Conservation (phyloP, 1,284 basidiomycete species). For the Boletus nobilissimus region DNA sequence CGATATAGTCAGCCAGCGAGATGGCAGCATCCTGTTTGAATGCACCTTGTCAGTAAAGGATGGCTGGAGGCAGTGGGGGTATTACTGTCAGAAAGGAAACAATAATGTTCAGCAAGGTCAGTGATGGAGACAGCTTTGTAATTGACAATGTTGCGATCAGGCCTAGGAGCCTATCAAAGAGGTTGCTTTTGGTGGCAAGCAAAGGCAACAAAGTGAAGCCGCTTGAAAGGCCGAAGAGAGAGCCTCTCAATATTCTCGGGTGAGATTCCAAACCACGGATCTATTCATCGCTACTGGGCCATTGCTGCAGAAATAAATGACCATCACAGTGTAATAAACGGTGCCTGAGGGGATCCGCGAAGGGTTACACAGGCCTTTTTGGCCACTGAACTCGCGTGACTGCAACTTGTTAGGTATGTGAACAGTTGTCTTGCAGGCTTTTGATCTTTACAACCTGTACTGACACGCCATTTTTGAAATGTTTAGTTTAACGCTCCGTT, state of each 20-base stretch:
- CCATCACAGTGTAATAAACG: too few relatives aligned
- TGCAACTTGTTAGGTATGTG: too few relatives aligned
- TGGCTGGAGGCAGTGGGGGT: neutral
- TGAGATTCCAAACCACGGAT: neutral
- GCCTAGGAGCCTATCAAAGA: neutral
- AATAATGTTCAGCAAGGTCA: neutral
- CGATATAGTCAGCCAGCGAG: neutral
- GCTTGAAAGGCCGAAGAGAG: neutral
- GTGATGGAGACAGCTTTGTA: neutral
- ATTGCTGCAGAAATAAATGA: too few relatives aligned
- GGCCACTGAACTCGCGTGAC: too few relatives aligned
- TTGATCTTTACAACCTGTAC: too few relatives aligned
- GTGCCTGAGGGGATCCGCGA: too few relatives aligned
- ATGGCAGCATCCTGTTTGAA: neutral
- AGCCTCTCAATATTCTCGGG: neutral
- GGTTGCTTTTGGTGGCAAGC: neutral
- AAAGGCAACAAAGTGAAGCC: neutral
- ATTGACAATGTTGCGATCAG: neutral
- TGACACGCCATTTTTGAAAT: too few relatives aligned
- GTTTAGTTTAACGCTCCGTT: too few relatives aligned
- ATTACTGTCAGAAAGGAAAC: neutral
- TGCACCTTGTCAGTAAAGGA: neutral
- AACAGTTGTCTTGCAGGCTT: too few relatives aligned
- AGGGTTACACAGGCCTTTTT: too few relatives aligned
- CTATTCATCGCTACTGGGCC: neutral